Evolutionary conservation across 179 eudicot species (phyloP), one percentile per base, ranked within the genome.

Genomic region (Silene noctiflora): DNA sequence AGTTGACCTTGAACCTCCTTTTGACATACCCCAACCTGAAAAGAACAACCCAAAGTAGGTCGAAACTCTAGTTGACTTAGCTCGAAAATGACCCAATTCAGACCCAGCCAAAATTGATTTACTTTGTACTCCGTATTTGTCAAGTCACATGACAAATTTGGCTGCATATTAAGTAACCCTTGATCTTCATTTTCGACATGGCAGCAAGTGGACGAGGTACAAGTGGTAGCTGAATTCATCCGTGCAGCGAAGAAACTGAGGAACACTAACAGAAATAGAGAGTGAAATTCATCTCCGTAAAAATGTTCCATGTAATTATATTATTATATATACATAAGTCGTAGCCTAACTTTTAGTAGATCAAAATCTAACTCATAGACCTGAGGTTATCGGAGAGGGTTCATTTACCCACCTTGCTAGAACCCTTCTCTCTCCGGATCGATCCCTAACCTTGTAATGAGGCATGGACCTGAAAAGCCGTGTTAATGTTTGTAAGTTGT

Each of bases 191-290:
- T 44, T 19, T 24, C 6, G 42, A 74, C 73, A 61, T 81, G 58
- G 78, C 91, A 90, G 97, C 85, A 80, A 76, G 89, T 89, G 3
- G 96, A 91, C 31, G 98, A 94, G 89, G 84, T 87, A 25, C 88
- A 94, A 83, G 98, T 89, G 84, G 83, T 94, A 46, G 78, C 85
- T 65, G 96, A 90, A 51, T 94, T 94, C 72, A 84, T 87, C 68
- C 89, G 77, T 17, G 88, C 91, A 22, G 98, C 98, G 39, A 94
- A 89, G 89, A 84, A 88, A 79, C 82, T 81, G 76, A 87, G 85
- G 82, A 83, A 82, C 76, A 75, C 21, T 24, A 81, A 71, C 60
- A 75, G 84, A 60, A 66, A 71, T 72, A 75, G 79, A 75, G 81
- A 59, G 29, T 74, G 73, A 74, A 74, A 48, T 58, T 79, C 58